phyloP scores from a whole-genome alignment of 768 basidiomycete genomes.

The Boletus rufocinnamomeus region DNA sequence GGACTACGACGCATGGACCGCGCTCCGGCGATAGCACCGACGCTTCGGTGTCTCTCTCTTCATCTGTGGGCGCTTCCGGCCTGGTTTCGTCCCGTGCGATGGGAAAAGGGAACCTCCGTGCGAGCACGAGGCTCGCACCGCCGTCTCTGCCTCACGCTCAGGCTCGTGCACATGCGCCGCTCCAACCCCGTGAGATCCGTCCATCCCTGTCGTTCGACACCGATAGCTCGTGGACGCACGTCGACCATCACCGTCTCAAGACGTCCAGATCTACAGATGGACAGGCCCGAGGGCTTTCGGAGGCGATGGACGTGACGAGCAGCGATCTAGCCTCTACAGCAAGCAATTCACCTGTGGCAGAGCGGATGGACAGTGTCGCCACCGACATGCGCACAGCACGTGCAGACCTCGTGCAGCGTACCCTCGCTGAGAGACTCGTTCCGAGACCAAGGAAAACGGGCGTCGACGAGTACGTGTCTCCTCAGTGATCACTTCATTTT shows the following conservation, averaged over 20 bases:
- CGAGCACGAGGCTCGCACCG: slow-evolving; percentile 7
- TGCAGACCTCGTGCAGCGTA: slow-evolving; percentile 32
- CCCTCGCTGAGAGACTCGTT: slow-evolving; percentile 65
- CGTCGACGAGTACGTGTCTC: slow-evolving; percentile 63
- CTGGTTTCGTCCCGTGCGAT: background rate
- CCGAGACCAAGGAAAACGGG: slow-evolving; percentile 65
- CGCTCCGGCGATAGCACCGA: slow-evolving; percentile 23
- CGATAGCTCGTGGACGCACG: slow-evolving; percentile 72
- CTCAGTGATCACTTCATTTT: background rate
- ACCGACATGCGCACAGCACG: slow-evolving; percentile 35
- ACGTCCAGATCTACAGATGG: slow-evolving; percentile 11
- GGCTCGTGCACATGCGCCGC: background rate
- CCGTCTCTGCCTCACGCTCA: slow-evolving; percentile 28
- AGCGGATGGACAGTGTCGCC: slow-evolving; percentile 33
- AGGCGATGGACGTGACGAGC: slow-evolving; percentile 41
- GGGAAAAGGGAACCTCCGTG: slow-evolving; percentile 5
- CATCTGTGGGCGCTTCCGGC: background rate
- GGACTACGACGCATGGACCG: background rate
- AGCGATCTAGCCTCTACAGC: slow-evolving; percentile 58
- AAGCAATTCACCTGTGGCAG: slow-evolving; percentile 41
- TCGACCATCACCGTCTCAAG: slow-evolving; percentile 45
- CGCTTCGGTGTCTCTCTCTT: slow-evolving; percentile 10
- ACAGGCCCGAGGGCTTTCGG: slow-evolving; percentile 13
- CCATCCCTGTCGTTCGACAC: slow-evolving; percentile 41
- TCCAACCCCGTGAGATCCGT: slow-evolving; percentile 20